Evolutionary conservation across 2,329 filamentous ascomycete species (phyloP), one percentile per base, ranked within the genome.

Genomic region (Alternaria ventricosa): DNA sequence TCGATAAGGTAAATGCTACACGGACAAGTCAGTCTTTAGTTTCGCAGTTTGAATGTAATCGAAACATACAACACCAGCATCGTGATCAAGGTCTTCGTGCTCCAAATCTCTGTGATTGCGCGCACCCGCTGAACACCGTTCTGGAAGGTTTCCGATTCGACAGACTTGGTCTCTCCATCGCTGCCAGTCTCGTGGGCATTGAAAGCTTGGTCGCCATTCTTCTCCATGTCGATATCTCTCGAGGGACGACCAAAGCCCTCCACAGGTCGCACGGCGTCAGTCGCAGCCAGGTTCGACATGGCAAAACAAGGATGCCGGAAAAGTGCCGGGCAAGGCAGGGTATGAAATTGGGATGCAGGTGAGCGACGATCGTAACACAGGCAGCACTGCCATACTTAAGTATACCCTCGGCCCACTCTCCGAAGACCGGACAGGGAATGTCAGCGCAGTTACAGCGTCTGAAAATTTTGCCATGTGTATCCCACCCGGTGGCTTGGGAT

Each of bases 1-100:
- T 82, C 81, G 65, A 84, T 80, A 3, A 85, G 63, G 65, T 82
- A 85, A 45, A 86, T 79, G 36, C 82, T 84, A 54, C 9, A 55
- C 20, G n/a, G 1, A 12, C 10, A 30, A 7, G 47, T 41, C 9
- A 22, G 28, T 33, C 13, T 55, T 20, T 27, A 5, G 11, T 33
- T 4, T 22, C 12, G 9, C 8, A 12, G 8, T 15, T 28, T 5
- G 1, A 11, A 36, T 12, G 45, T 22, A 18, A 13, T 3, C 25
- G 43, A 10, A 6, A 67, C 78, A 67, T 66, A 83, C 80, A 80
- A 72, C 46, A 75, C 68, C 58, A 81, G 82, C 63, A 79, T 79
- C 43, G 66, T 61, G n/a, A 78, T 74, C 15, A 83, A 68, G 1
- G 77, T 75, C 50, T 72, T 71, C 62, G 76, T 79, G 51, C 69